Conservation (phyloP, 805 yeast species). For the Wickerhamiella kurtzmanii region DNA sequence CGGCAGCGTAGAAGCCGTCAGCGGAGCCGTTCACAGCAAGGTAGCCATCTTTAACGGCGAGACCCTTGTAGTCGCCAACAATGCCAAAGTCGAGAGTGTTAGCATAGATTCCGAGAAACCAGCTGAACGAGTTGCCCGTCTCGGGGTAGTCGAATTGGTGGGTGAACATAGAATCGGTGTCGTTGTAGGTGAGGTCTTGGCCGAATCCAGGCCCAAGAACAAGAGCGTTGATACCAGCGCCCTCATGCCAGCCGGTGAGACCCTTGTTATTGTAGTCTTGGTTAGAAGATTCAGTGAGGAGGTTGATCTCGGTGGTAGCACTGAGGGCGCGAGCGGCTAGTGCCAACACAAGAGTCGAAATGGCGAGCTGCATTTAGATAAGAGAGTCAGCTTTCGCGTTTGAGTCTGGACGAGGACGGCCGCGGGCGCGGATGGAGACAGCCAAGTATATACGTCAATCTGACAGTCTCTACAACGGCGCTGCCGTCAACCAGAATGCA, state of each 20-base stretch:
- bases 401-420: too few relatives aligned
- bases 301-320: background rate
- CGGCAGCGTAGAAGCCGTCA: constrained; percentile 2
- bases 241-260: constrained; percentile 2
- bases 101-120: background rate
- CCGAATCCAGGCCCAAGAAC: background rate
- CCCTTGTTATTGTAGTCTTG: background rate
- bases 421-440: too few relatives aligned
- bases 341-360: background rate
- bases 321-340: background rate
- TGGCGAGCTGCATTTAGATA: too few relatives aligned
- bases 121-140: background rate
- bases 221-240: constrained; percentile 3
- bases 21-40: constrained; percentile 4
- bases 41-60: background rate
- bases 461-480: too few relatives aligned
- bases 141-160: background rate
- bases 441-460: too few relatives aligned
- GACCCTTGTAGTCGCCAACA: background rate
- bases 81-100: background rate
- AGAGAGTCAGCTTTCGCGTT: background rate
- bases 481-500: too few relatives aligned
- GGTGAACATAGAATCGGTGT: background rate
- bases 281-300: background rate
- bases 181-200: background rate